Conservation (phyloP, 192 early-diverging fungal species). For the Umbelopsis sp. region DNA sequence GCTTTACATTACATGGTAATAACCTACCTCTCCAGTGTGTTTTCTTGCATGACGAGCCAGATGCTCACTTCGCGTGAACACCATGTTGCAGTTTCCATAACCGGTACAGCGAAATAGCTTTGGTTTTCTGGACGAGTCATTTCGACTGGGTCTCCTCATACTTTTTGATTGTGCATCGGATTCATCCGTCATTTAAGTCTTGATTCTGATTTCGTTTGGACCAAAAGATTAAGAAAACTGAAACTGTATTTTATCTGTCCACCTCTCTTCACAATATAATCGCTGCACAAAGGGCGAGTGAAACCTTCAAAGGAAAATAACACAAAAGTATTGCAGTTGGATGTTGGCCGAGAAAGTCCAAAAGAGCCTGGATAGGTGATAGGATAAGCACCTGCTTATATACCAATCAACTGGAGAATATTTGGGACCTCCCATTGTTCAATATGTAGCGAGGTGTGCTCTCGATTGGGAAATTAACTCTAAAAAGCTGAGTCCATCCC, state of each 20-base stretch:
- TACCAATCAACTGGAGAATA: conserved; percentile 7
- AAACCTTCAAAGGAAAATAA: neutral
- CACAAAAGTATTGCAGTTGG: neutral
- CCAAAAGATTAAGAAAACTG: neutral
- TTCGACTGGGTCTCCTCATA: neutral
- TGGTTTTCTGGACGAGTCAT: conserved; percentile 4
- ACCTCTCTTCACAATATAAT: too few relatives aligned
- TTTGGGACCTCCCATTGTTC: neutral
- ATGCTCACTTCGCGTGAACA: conserved; percentile 34
- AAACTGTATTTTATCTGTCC: neutral
- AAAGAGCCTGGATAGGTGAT: neutral
- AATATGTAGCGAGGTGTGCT: conserved; percentile 16
- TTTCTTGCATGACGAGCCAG: conserved; percentile 33
- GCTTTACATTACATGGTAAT: too few relatives aligned
- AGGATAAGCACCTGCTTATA: neutral
- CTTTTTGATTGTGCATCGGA: neutral
- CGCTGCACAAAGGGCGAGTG: neutral
- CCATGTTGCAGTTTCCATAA: conserved; percentile 30
- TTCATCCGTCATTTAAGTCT: conserved; percentile 9
- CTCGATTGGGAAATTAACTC: conserved; percentile 1
- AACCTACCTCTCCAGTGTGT: conserved; percentile 33
- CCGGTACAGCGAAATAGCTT: conserved; percentile 30
- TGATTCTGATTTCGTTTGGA: too few relatives aligned
- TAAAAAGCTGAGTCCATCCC: neutral
- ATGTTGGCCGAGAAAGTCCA: neutral